Conservation (phyloP, 2,329 filamentous ascomycete genomes). For the Pyrenophora seminiperda region DNA sequence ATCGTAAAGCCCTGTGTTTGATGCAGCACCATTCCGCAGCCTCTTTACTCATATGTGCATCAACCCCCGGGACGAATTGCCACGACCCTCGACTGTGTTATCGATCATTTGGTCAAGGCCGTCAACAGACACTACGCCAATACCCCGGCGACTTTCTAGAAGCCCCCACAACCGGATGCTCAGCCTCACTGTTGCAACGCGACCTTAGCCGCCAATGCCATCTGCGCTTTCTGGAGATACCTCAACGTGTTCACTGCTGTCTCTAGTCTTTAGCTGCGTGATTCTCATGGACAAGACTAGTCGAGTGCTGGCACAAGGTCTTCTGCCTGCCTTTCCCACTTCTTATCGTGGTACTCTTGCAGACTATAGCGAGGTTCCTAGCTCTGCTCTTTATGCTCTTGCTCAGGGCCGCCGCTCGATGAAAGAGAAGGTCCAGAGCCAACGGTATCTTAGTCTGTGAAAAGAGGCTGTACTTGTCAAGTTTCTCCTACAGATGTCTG, state of each 20-base stretch:
- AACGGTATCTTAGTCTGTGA: slow-evolving; percentile 17
- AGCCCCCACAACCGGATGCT: not conserved
- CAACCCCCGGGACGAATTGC: not conserved
- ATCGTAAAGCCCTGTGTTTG: not conserved
- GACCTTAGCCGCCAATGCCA: too few species aligned
- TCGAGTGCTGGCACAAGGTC: not conserved
- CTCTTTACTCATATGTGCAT: not conserved
- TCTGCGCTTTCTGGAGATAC: too few species aligned
- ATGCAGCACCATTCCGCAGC: too few species aligned
- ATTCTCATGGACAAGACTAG: slow-evolving; percentile 1
- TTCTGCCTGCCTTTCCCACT: not conserved
- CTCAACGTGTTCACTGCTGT: not conserved
- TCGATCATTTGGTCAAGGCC: not conserved
- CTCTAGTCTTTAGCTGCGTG: not conserved
- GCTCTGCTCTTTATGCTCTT: not conserved
- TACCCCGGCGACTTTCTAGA: not conserved
- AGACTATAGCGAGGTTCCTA: slow-evolving; percentile 5
- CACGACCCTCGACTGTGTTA: not conserved
- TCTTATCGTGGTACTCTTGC: slow-evolving; percentile 4
- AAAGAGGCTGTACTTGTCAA: slow-evolving; percentile 36
- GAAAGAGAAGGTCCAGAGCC: slow-evolving; percentile 21
- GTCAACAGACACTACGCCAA: not conserved
- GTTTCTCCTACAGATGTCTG: slow-evolving; percentile 20
- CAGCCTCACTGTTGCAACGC: not conserved
- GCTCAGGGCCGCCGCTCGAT: slow-evolving; percentile 4